Percentiles rank a stretch among this genome's conserved stretches.
Conservation (phyloP, 2,329 filamentous ascomycete genomes). For the Colletotrichum trifolii region DNA sequence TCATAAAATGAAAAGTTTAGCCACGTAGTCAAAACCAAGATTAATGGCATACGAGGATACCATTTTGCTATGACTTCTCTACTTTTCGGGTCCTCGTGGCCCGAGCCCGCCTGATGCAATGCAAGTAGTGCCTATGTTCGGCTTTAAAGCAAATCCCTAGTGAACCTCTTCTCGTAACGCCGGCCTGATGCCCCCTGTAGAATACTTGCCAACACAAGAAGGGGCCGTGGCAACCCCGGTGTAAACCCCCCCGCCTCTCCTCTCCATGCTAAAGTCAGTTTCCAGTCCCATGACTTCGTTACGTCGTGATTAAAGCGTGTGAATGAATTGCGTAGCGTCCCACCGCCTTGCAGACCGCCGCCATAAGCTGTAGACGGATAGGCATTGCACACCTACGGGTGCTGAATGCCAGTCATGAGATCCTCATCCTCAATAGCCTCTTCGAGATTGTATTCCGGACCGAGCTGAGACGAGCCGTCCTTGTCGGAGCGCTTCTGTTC, state of each 20-base stretch:
- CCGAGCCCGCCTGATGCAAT: conserved; percentile 11
- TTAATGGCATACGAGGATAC: conserved; percentile 25
- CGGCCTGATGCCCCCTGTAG: conserved; percentile 26
- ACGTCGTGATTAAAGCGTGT: conserved; percentile 22
- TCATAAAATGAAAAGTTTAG: background rate
- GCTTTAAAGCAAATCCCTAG: conserved; percentile 10
- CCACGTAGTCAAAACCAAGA: background rate
- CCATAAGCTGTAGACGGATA: background rate
- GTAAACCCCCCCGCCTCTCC: background rate
- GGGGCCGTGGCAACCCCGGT: background rate
- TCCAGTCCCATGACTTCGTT: conserved; percentile 19
- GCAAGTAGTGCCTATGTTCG: conserved; percentile 22
- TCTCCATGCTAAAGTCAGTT: background rate
- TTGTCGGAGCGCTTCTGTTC: conserved; percentile 61
- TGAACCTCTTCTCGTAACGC: conserved; percentile 35
- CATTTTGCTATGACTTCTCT: conserved; percentile 22
- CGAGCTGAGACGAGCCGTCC: conserved; percentile 47
- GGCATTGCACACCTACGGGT: conserved; percentile 22
- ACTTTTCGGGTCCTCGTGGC: conserved; percentile 13
- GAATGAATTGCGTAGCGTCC: background rate
- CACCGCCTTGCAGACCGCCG: background rate
- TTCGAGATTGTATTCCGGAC: conserved; percentile 53
- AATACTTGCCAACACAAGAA: conserved; percentile 6
- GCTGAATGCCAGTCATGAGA: conserved; percentile 62
- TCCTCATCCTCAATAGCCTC: conserved; percentile 69